A percentile compares a stretch with the other conserved stretches of the same genome.
Evolutionary conservation across 305 asterid genomes (phyloP).

Genomic region (Petunia hybrid): DNA sequence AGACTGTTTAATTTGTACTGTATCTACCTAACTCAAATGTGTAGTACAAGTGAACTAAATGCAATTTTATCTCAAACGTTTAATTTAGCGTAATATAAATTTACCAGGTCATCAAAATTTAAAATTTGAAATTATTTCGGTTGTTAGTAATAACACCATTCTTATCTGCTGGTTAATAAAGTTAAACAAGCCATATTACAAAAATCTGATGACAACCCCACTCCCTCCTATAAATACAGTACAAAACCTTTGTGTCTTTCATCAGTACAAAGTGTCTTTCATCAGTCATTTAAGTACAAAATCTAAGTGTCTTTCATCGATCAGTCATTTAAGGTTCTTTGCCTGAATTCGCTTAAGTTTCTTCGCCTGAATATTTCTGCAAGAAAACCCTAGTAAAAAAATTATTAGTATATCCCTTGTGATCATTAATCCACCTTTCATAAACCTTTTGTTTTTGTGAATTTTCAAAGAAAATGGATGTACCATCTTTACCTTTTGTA

Average conservation of each 20-base stretch:
- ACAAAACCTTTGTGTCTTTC: not conserved
- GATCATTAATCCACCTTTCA: too few relatives aligned
- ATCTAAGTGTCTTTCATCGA: too few relatives aligned
- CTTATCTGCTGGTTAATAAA: not conserved
- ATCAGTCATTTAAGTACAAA: too few relatives aligned
- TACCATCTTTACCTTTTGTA: slow-evolving; percentile 11
- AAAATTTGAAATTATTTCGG: too few relatives aligned
- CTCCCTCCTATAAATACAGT: not conserved
- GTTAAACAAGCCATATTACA: not conserved
- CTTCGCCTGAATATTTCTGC: slow-evolving; percentile 16
- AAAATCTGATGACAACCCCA: not conserved
- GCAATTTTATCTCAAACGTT: too few relatives aligned
- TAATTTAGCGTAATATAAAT: too few relatives aligned
- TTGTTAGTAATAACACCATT: not conserved
- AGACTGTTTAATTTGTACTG: too few relatives aligned
- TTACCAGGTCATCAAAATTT: too few relatives aligned
- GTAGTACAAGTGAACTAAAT: too few relatives aligned
- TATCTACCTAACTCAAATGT: too few relatives aligned
- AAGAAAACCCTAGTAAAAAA: not conserved
- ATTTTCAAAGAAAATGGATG: not conserved
- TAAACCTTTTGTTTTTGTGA: not conserved
- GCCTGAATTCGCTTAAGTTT: not conserved
- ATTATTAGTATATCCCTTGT: too few relatives aligned
- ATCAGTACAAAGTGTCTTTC: not conserved
- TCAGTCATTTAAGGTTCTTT: too few relatives aligned